Evolutionary conservation across 148 eudicot genomes (phyloP), one percentile per base, ranked within the genome.

Genomic region (Hydrangea macrophylla): DNA sequence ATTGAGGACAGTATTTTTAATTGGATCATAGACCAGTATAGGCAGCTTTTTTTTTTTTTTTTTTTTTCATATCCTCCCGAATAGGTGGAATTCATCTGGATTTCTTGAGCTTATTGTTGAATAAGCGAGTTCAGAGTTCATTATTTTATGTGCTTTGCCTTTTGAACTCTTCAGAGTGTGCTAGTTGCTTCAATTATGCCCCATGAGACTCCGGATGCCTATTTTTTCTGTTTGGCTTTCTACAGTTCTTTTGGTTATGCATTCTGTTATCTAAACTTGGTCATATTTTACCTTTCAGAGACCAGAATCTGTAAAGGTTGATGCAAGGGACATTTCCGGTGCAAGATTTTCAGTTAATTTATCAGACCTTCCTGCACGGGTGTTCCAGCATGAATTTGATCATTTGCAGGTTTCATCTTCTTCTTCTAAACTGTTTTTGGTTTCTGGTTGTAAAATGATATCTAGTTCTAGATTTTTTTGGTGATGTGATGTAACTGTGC

Each of bases 371-470:
- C 83, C 88, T 57, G 89, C 99, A 17, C 87, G 99, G 20, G 93
- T 94, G 24, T 94, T 94, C 75, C 99, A 94, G 83, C 99, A 94
- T 58, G 99, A 94, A 83, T 94, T 73, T 80, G 99, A 94, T 78
- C 99, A 94, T 81, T 80, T 94, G 76, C 75, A 83, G 99, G 99
- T 91, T 75, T 60, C 10, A 63, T 50, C 27, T 67, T 73, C 24
- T 11, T 18, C 60, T 33, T 63, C 13, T 17, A 44, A 37, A 18
- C 9, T 55, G 22, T 50, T 65, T 9, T 25, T 70, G 37, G 15
- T 24, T 73, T 6, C 63, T 61, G 42, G 7, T 45, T 30, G 1
- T 35, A 6, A 11, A 12, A 11, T 13, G 0, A 12, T 25, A 33
- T 24, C 8, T 9, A 22, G 26, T 25, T 0, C 62, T 39, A 27